These are phyloP conservation scores for Diutina mesorugosa DNA, from an alignment of 1,139 yeast genomes.

Conservation along the genomic window DNA sequence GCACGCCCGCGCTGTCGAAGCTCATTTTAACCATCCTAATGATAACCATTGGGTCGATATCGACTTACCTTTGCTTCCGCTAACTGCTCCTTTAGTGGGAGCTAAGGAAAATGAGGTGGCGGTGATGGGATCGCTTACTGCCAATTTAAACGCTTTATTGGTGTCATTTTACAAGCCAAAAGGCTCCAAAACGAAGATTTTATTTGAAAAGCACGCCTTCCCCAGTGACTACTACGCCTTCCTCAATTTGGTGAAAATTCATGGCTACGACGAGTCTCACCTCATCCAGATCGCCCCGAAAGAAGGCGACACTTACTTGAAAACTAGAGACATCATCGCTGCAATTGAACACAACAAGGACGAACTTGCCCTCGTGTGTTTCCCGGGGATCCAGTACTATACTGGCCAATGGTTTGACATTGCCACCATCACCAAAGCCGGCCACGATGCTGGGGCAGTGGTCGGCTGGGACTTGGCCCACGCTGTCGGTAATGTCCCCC, in stretches of 20 bases:
- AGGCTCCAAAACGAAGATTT: conserved; percentile 47
- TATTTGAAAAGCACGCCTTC: conserved; percentile 79
- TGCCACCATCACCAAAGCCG: conserved; percentile 46
- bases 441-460: conserved; percentile 37
- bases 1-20: conserved; percentile 68
- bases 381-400: conserved; percentile 86
- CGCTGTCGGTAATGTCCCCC: conserved; percentile 78
- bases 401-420: conserved; percentile 84
- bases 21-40: conserved; percentile 65
- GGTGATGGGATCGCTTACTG: conserved; percentile 75
- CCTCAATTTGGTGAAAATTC: conserved; percentile 54
- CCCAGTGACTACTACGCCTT: conserved; percentile 90
- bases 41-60: conserved; percentile 61
- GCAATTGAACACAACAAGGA: conserved; percentile 47
- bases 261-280: conserved; percentile 45
- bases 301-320: conserved; percentile 38
- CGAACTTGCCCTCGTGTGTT: conserved; percentile 58
- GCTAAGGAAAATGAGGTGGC: conserved; percentile 67
- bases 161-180: conserved; percentile 64
- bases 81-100: conserved; percentile 65
- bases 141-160: conserved; percentile 65
- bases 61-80: conserved; percentile 62
- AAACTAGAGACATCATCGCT: conserved; percentile 49
- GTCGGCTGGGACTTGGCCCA: conserved; percentile 98
- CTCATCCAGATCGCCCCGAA: conserved; percentile 54